A percentile compares a stretch with the other conserved stretches of the same genome.
Conservation (phyloP, 2,329 filamentous ascomycete species). For the Tolypocladium nubicola region DNA sequence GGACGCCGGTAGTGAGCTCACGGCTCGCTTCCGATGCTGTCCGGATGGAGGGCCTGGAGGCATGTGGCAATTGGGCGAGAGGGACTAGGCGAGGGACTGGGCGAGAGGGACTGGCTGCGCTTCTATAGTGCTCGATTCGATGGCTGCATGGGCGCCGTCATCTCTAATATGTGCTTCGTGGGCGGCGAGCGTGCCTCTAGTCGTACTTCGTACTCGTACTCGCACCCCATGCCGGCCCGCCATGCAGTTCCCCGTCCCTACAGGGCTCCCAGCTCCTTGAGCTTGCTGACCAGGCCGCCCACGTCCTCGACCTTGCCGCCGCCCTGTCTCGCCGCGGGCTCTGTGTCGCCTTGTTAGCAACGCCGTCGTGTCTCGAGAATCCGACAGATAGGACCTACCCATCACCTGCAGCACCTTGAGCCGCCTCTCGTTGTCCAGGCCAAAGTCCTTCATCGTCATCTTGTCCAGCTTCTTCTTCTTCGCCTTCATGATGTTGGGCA, state of each 20-base stretch:
- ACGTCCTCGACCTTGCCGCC: slow-evolving; percentile 97
- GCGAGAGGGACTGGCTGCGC: not conserved
- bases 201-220: not conserved
- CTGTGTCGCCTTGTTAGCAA: slow-evolving; percentile 29
- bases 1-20: too few species aligned
- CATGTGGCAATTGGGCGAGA: too few species aligned
- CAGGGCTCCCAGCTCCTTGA: slow-evolving; percentile 92
- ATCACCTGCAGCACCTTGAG: slow-evolving; percentile 86
- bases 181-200: not conserved
- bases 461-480: slow-evolving; percentile 99
- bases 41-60: not conserved
- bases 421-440: slow-evolving; percentile 61
- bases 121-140: not conserved
- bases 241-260: slow-evolving; percentile 26
- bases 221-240: not conserved
- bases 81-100: too few species aligned
- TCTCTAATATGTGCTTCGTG: not conserved
- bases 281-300: slow-evolving; percentile 81
- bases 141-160: not conserved
- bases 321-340: slow-evolving; percentile 79
- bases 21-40: not conserved
- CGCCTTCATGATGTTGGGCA: slow-evolving; percentile 99
- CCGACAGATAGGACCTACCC: slow-evolving; percentile 40
- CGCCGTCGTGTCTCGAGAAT: not conserved
- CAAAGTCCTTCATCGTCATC: slow-evolving; percentile 75